Base-by-base conservation (phyloP, 1,284 basidiomycete species). In the Cystobasidiaceae sp. region DNA sequence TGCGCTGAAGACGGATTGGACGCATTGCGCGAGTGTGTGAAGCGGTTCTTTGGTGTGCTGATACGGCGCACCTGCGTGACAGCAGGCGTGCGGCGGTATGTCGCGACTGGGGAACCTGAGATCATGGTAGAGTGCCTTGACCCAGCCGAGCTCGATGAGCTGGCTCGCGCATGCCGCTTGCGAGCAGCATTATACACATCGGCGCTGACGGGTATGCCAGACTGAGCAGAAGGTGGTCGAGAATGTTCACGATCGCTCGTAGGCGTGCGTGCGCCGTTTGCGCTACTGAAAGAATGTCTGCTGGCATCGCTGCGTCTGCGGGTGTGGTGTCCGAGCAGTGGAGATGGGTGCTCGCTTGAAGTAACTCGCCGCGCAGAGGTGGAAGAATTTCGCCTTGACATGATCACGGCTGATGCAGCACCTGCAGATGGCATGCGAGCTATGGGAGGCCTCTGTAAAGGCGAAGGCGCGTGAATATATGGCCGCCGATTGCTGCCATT, bases 351-450 rank as follows among this genome's bases (percentile, higher is more conserved):
- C 2, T 66, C 58, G 4, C 43, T 21, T 19, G 37, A 30, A 4
- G 15, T n/a, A 1, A 50, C n/a, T 11, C 52, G 39, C 8, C 49
- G 39, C 19, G 50, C 67, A 61, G 28, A 69, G 56, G 76, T 73
- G 4, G 71, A 69, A 1, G 74, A 73, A 2, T 76, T 66, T 11
- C 75, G 73, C 0, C 75, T 65, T 1, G 77, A 78, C 0, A 73
- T 71, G n/a, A n/a, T n/a, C 11, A 77, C 68, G 0, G 76, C 78
- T 1, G 76, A 78, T 23, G 76, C 70, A n/a, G 76, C 73, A 3
- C 76, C 78, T 67, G 77, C 78, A 41, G 77, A 74, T 11, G 77
- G 78, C 28, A 69, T 66, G 3, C 70, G 70, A 39, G 75, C 68
- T 17, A 69, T 45, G 1, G 66, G 45, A 25, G 69, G 70, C 19